Conservation (phyloP, 2,329 filamentous ascomycete genomes). For the Penicillium corylophilum region DNA sequence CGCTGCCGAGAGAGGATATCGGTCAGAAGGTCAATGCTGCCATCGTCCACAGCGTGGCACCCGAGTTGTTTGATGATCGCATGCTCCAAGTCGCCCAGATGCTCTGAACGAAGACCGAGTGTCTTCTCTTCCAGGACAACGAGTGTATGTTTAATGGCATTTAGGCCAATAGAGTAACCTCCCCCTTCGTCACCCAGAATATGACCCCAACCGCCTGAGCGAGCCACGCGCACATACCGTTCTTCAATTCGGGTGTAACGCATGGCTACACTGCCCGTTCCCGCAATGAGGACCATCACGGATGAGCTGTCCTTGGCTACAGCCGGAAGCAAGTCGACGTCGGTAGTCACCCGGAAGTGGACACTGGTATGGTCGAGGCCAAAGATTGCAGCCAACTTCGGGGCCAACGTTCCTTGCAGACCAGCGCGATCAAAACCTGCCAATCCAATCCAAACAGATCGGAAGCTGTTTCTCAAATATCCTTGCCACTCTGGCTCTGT, state of each 20-base stretch:
- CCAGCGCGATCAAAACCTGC: constrained; percentile 43
- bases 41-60: background rate
- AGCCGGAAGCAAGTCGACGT: constrained; percentile 43
- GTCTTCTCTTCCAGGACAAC: constrained; percentile 28
- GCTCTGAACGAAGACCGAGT: constrained; percentile 9
- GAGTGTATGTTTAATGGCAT: constrained; percentile 37
- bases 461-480: constrained; percentile 20
- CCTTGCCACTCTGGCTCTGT: constrained; percentile 4
- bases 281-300: constrained; percentile 42
- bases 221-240: constrained; percentile 29
- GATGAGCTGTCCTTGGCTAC: constrained; percentile 15
- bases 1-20: constrained; percentile 13
- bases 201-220: constrained; percentile 47
- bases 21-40: constrained; percentile 16
- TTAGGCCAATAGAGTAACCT: constrained; percentile 43
- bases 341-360: constrained; percentile 36
- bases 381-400: constrained; percentile 30
- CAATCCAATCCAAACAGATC: constrained; percentile 41
- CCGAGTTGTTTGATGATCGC: constrained; percentile 16
- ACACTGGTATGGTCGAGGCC: constrained; percentile 18
- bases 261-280: constrained; percentile 48
- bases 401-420: constrained; percentile 27
- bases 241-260: constrained; percentile 28
- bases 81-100: constrained; percentile 8
- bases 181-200: constrained; percentile 47